phyloP scores from a whole-genome alignment of 768 basidiomycete species.

The Mycena leptocephala region DNA sequence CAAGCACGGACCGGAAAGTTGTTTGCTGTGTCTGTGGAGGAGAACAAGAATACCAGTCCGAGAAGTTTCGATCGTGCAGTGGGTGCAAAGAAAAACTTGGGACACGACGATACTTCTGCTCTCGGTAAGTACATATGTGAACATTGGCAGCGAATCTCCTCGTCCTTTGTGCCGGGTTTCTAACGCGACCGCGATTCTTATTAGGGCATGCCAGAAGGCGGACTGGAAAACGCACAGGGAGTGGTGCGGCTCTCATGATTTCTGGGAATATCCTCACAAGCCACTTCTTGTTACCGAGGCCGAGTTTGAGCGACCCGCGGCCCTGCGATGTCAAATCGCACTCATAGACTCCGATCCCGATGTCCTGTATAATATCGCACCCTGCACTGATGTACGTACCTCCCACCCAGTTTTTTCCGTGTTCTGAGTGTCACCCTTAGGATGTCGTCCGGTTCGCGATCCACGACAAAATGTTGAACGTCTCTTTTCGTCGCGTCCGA shows the following conservation, averaged over 20 bases:
- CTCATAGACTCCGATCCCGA: slow-evolving; percentile 22
- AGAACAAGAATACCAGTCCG: slow-evolving; percentile 7
- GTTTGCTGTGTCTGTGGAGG: slow-evolving; percentile 12
- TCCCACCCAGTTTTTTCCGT: neutral
- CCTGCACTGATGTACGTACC: slow-evolving; percentile 6
- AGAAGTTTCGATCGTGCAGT: slow-evolving; percentile 21
- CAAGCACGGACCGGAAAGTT: neutral
- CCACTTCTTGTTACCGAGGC: slow-evolving; percentile 12
- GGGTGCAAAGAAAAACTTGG: slow-evolving; percentile 28
- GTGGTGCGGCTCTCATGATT: slow-evolving; percentile 25
- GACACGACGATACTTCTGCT: slow-evolving; percentile 22
- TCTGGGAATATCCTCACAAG: slow-evolving; percentile 27
- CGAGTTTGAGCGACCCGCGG: slow-evolving; percentile 15
- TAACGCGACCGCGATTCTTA: neutral
- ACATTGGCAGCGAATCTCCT: neutral
- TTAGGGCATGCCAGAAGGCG: slow-evolving; percentile 22
- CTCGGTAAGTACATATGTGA: slow-evolving; percentile 20
- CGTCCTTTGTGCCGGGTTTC: neutral
- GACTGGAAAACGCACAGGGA: slow-evolving; percentile 32
- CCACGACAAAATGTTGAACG: slow-evolving; percentile 19
- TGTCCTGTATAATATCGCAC: slow-evolving; percentile 7
- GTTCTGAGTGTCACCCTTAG: neutral
- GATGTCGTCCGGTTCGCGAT: slow-evolving; percentile 17
- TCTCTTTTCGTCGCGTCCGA: slow-evolving; percentile 20
- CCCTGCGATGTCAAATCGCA: slow-evolving; percentile 18